Evolutionary conservation across 768 basidiomycete species (phyloP), one percentile per base, ranked within the genome.

Genomic region (Lactarius hengduanensis): DNA sequence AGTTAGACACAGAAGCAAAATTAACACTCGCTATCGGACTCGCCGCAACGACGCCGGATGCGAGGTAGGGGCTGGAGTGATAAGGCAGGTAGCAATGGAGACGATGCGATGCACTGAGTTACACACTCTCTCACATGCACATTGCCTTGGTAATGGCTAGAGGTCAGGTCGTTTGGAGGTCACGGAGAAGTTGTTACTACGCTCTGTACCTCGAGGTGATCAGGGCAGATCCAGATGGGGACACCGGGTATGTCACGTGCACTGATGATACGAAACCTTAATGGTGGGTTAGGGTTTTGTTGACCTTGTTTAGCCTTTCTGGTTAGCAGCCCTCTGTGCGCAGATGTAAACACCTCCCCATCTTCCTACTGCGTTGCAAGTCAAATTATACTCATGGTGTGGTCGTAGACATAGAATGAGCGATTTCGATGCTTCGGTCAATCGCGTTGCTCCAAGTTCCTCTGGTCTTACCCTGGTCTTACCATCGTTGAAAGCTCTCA

Each of bases 381-480:
- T n/a, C 11, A 1, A 34, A 30, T 4, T 28, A 34, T 66, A 57
- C 54, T 67, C 22, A 65, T 57, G 36, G 11, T 5, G 6, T 16
- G 8, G 32, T 36, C 11, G 34, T 56, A 66, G 54, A 69, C 41
- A 8, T 38, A 47, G 11, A 20, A 69, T 67, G 65, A 53, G 36
- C 57, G 61, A 62, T 32, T 26, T 26, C 41, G 62, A 61, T 30
- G 13, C 58, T 47, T 38, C 38, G 1, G 30, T 50, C 57, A 61
- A 54, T 36, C 70, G 64, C 30, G 15, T 50, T 18, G 70, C 62
- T 10, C 40, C 64, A 36, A 58, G 61, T 40, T 69, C 69, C 30
- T 81, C 84, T 53, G 86, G 87, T 26, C 78, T 90, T 43, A 88
- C 82, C 26, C 84, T 90, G 63, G 83, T 89, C 30, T 78, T 90